Evolutionary conservation across 345 rosid species (phyloP).

Genomic region (Gossypium rotundifolium): DNA sequence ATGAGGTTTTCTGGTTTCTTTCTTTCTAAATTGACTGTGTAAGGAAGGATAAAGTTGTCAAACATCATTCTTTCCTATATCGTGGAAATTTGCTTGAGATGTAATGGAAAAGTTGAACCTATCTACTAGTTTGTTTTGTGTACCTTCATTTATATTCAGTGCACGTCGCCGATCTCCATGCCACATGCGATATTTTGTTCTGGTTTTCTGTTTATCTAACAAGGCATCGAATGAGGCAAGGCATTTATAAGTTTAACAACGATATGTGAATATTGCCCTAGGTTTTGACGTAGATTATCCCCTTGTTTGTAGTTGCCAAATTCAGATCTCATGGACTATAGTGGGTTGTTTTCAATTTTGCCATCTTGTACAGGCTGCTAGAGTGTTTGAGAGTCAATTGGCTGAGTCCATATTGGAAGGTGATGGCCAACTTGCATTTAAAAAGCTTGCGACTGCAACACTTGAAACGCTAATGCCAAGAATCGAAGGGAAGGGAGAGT

Average conservation of each 20-base stretch:
- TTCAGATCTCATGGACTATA: conserved; percentile 5
- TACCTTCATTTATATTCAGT: background rate
- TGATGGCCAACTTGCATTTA: conserved; percentile 92
- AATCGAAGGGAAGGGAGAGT: conserved; percentile 95
- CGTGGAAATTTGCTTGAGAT: background rate
- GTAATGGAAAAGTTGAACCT: background rate
- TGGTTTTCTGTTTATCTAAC: background rate
- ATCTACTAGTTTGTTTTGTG: background rate
- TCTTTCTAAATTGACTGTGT: background rate
- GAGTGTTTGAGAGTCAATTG: conserved; percentile 89
- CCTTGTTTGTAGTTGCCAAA: conserved; percentile 10
- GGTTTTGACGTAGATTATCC: background rate
- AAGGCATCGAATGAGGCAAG: background rate
- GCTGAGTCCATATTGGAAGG: conserved; percentile 97
- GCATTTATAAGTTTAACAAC: background rate
- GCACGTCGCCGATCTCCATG: background rate
- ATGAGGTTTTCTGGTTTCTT: background rate
- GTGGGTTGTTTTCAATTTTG: conserved; percentile 11
- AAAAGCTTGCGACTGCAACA: conserved; percentile 95
- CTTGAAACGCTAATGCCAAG: conserved; percentile 90
- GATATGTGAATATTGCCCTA: background rate
- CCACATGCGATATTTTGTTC: background rate
- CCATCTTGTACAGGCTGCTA: conserved; percentile 59
- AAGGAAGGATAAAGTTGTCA: background rate
- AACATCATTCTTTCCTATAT: background rate